Percentiles rank a stretch among this genome's conserved stretches.
These are phyloP conservation scores for Penicillium sp. DNA, from an alignment of 2,329 filamentous ascomycete genomes.

Conservation along the genomic window DNA sequence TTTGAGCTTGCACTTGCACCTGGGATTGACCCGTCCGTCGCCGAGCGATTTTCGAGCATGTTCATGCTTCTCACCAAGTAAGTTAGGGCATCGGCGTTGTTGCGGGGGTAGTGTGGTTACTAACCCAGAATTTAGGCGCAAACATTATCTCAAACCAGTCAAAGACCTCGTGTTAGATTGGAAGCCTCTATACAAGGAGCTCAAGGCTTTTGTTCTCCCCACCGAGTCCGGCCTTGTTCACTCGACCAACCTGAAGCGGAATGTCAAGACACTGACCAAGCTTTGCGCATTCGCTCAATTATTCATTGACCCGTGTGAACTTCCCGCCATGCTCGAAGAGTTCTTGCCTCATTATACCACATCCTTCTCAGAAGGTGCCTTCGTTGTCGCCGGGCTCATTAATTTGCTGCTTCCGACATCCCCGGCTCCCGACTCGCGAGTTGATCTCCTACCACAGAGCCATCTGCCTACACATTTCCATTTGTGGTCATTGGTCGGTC, in stretches of 20 bases:
- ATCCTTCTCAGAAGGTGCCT: slow-evolving; percentile 87
- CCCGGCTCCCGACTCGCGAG: slow-evolving; percentile 65
- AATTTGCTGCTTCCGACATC: slow-evolving; percentile 86
- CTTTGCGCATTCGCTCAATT: slow-evolving; percentile 85
- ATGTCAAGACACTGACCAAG: slow-evolving; percentile 75
- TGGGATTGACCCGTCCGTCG: slow-evolving; percentile 75
- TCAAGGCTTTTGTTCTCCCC: slow-evolving; percentile 87
- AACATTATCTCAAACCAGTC: slow-evolving; percentile 88
- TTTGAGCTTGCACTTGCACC: slow-evolving; percentile 91
- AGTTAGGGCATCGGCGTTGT: slow-evolving; percentile 34
- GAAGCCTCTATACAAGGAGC: slow-evolving; percentile 86
- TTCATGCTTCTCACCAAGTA: slow-evolving; percentile 94
- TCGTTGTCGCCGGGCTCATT: slow-evolving; percentile 84
- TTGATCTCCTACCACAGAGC: slow-evolving; percentile 79
- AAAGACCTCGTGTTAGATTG: slow-evolving; percentile 92
- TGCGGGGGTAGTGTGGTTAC: slow-evolving; percentile 5
- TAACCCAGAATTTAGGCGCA: slow-evolving; percentile 62
- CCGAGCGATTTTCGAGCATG: slow-evolving; percentile 95
- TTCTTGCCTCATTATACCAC: slow-evolving; percentile 87
- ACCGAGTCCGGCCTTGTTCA: slow-evolving; percentile 70
- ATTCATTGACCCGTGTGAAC: slow-evolving; percentile 87
- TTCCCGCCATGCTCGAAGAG: slow-evolving; percentile 77
- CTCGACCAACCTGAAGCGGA: slow-evolving; percentile 62
- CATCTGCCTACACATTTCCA: slow-evolving; percentile 95
- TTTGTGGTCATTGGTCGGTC: slow-evolving; percentile 87